These are phyloP conservation scores for Boechera stricta DNA, from an alignment of 345 rosid genomes.

Conservation along the genomic window DNA sequence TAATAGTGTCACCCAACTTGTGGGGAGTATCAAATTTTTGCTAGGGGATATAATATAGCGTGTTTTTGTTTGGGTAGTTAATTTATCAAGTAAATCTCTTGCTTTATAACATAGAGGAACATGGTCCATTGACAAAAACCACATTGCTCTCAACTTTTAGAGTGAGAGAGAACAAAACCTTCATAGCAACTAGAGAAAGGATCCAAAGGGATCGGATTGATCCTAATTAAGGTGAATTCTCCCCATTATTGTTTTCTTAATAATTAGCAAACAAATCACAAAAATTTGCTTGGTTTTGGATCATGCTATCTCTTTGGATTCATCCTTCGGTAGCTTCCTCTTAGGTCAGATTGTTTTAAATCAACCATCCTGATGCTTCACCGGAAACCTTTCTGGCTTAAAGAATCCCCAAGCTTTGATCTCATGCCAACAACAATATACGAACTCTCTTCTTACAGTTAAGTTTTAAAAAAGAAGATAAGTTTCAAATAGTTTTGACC, in stretches of 20 bases:
- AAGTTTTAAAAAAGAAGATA: neutral
- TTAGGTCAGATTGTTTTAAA: neutral
- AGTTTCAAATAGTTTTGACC: constrained; percentile 17
- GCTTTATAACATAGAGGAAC: constrained; percentile 9
- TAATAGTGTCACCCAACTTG: constrained; percentile 35
- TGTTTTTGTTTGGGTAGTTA: constrained; percentile 16
- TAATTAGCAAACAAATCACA: constrained; percentile 70
- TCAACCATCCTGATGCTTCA: constrained; percentile 9
- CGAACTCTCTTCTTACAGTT: constrained; percentile 9
- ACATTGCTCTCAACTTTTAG: constrained; percentile 29
- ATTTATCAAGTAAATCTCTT: neutral
- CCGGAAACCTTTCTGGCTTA: neutral
- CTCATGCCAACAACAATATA: constrained; percentile 17
- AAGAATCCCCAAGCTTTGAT: constrained; percentile 1
- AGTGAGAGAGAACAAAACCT: constrained; percentile 22
- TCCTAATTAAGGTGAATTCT: constrained; percentile 52
- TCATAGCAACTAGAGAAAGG: constrained; percentile 75
- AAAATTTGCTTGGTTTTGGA: constrained; percentile 93
- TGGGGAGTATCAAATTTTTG: constrained; percentile 30
- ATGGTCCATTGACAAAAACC: constrained; percentile 24
- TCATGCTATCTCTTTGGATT: constrained; percentile 92
- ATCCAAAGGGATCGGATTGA: constrained; percentile 99
- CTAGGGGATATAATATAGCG: neutral
- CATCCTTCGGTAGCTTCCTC: constrained; percentile 57
- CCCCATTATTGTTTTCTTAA: constrained; percentile 24